These are phyloP conservation scores for Syncephalastrum sp. DNA, from an alignment of 371 early-diverging fungal genomes.

Conservation along the genomic window DNA sequence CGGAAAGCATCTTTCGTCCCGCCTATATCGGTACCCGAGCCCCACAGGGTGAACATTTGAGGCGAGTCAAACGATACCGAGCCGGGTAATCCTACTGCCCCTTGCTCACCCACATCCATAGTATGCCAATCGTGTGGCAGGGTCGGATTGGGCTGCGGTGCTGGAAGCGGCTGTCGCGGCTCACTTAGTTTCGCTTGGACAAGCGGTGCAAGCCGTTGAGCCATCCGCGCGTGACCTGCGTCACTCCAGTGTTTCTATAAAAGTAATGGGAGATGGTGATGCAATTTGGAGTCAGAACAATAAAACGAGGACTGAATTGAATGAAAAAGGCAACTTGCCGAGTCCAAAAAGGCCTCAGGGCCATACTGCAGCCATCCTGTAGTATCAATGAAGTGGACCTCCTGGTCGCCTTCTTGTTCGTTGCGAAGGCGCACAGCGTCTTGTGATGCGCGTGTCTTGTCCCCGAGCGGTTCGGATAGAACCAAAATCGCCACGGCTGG, in stretches of 20 bases:
- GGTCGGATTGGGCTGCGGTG: constrained; percentile 41
- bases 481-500: constrained; percentile 28
- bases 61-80: constrained; percentile 44
- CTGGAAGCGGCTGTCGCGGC: constrained; percentile 38
- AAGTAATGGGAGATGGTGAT: neutral
- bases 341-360: constrained; percentile 25
- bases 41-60: constrained; percentile 45
- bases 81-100: constrained; percentile 37
- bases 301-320: neutral
- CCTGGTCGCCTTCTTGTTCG: constrained; percentile 24
- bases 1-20: constrained; percentile 38
- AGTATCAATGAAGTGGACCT: constrained; percentile 41
- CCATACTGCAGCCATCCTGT: constrained; percentile 42
- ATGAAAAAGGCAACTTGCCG: constrained; percentile 15
- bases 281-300: neutral
- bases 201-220: constrained; percentile 32
- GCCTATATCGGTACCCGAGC: constrained; percentile 41
- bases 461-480: constrained; percentile 41
- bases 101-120: constrained; percentile 42
- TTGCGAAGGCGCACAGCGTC: constrained; percentile 29
- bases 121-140: constrained; percentile 48
- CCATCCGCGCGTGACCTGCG: constrained; percentile 33
- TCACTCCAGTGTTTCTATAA: constrained; percentile 34
- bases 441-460: constrained; percentile 37
- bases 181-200: constrained; percentile 28